Conservation (phyloP, 305 asterid species). For the Fraxinus latifolia region DNA sequence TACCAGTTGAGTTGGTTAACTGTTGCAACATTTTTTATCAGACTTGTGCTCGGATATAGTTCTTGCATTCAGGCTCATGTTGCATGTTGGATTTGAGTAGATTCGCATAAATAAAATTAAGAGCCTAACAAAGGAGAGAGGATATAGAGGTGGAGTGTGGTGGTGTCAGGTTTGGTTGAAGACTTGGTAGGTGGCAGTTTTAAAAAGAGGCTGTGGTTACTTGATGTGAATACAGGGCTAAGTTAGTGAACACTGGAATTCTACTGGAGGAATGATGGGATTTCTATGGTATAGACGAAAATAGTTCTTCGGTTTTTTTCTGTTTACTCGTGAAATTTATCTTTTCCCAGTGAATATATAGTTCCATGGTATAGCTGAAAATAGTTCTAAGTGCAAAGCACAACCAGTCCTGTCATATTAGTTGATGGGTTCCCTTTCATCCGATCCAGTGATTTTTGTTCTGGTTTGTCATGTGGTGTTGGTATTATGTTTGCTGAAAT, state of each 20-base stretch:
- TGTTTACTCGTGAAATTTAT: not conserved
- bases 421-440: not conserved
- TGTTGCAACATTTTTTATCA: not conserved
- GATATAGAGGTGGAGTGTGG: not conserved
- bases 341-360: not conserved
- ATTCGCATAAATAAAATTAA: not conserved
- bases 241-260: not conserved
- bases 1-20: not conserved
- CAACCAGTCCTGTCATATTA: not conserved
- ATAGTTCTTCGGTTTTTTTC: not conserved
- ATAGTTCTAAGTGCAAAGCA: not conserved
- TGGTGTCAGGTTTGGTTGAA: not conserved
- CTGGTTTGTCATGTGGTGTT: not conserved
- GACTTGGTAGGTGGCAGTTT: not conserved
- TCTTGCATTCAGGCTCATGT: not conserved
- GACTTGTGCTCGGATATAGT: not conserved
- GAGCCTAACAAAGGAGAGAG: not conserved
- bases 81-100: not conserved
- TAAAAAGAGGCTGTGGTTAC: not conserved
- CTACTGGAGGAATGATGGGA: not conserved
- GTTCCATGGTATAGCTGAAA: not conserved
- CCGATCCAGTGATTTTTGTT: not conserved
- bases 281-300: not conserved
- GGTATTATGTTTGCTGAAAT: not conserved
- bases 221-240: not conserved